Conservation (phyloP, 257 asterid species). For the Thymus quinquecostatus region DNA sequence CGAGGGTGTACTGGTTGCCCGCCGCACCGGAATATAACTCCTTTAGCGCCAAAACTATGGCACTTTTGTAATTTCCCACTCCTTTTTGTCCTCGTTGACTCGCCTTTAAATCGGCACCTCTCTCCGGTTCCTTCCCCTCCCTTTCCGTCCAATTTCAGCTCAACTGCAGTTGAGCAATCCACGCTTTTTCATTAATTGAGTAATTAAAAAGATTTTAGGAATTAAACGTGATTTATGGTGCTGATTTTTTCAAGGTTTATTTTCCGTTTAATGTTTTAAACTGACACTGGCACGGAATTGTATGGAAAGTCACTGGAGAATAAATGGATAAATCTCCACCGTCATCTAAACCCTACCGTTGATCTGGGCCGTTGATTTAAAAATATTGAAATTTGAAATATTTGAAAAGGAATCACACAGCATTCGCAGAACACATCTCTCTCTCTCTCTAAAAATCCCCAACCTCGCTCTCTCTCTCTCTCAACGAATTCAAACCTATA, state of each 20-base stretch:
- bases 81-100: constrained; percentile 30
- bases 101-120: constrained; percentile 15
- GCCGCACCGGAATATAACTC: not conserved
- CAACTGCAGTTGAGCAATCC: not conserved
- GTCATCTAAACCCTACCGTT: constrained; percentile 40
- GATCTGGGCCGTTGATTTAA: constrained; percentile 29
- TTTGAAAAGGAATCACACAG: constrained; percentile 21
- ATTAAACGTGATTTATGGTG: constrained; percentile 4
- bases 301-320: constrained; percentile 28
- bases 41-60: constrained; percentile 46
- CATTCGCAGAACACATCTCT: constrained; percentile 6
- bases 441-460: constrained; percentile 40
- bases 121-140: constrained; percentile 30
- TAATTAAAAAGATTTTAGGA: not conserved
- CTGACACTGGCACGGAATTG: constrained; percentile 29
- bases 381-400: constrained; percentile 40
- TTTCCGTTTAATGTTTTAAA: not conserved
- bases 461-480: not conserved
- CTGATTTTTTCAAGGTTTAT: not conserved
- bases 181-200: not conserved
- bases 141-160: constrained; percentile 18
- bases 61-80: not conserved
- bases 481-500: constrained; percentile 21
- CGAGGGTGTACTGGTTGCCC: not conserved
- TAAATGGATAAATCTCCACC: constrained; percentile 31